Evolutionary conservation across 1,284 basidiomycete genomes (phyloP), one percentile per base, ranked within the genome.

Genomic region (Ceratobasidium sp.): DNA sequence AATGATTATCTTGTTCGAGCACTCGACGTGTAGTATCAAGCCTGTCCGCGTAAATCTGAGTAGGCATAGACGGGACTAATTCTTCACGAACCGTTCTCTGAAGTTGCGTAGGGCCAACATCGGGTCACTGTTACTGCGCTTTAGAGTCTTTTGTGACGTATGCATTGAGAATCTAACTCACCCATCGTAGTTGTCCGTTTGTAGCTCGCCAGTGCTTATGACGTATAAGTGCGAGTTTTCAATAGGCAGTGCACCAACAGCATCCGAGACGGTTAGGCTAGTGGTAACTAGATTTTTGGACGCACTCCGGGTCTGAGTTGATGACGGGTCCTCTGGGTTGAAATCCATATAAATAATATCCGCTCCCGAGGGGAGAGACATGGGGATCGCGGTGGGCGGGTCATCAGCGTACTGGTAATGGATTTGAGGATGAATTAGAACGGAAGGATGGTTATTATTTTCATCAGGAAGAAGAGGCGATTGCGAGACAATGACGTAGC

Each of bases 341-440:
- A 89, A 90, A 82, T 93, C 88, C 61, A 95, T 86, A 40, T 95
- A 86, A 1, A 95, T 84, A 34, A 94, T 89, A 80, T 91, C 91
- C 81, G 93, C 91, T 56, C 88, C 86, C 9, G 87, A 61, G 32
- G 70, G 44, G 4, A 73, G 84, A 56, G 85, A 85, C 15, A 91
- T 90, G 43, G 93, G 83, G 8, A 94, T 82, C 11, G 87, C 83
- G 29, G 88, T 83, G 0, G 92, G 90, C 0, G 90, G 86, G 81
- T 95, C 93, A 80, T 95, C 92, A 32, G 89, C 88, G 81, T 93
- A 95, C 80, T 92, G 91, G 81, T 94, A 94, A 80, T 94, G 90
- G n/a, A 95, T 78, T 51, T 89, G 67, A 85, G 92, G 91, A 81
- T 95, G 93, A n/a, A 86, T 84, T 77, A 94, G 87, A 37, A 86